Conservation (phyloP, 768 basidiomycete genomes). For the Pleurotus djamor region DNA sequence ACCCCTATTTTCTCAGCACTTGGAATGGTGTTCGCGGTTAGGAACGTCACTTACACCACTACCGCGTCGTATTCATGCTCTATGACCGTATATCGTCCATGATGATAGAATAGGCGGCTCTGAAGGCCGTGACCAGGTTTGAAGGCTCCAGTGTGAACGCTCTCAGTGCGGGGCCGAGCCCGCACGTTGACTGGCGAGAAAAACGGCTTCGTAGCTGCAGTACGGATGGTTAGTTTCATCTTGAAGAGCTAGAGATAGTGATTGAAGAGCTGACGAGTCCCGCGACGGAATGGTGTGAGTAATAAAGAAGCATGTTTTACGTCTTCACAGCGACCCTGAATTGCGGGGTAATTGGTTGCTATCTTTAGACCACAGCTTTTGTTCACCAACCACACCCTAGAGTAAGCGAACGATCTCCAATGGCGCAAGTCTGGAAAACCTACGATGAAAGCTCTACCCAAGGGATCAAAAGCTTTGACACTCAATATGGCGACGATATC, state of each 20-base stretch:
- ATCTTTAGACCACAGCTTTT: not conserved
- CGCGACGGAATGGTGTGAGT: not conserved
- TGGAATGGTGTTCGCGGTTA: constrained; percentile 5
- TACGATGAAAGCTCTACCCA: not conserved
- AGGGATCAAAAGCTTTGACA: constrained; percentile 6
- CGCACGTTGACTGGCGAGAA: no score
- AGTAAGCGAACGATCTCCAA: not conserved
- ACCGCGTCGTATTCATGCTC: constrained; percentile 99
- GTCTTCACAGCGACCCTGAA: not conserved
- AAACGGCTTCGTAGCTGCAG: no score
- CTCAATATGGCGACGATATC: constrained; percentile 19
- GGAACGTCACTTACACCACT: constrained; percentile 76
- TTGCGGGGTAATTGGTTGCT: not conserved
- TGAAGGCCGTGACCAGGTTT: not conserved
- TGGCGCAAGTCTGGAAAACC: constrained; percentile 31
- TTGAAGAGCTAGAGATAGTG: not conserved
- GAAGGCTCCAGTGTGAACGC: no score
- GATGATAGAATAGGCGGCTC: not conserved
- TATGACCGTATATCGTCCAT: constrained; percentile 94
- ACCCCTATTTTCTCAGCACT: constrained; percentile 51
- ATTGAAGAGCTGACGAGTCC: not conserved
- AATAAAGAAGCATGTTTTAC: not conserved
- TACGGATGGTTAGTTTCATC: not conserved
- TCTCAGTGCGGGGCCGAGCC: no score
- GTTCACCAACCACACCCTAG: not conserved